These are phyloP conservation scores for Xylariaceae sp. DNA, from an alignment of 2,329 filamentous ascomycete genomes.

Conservation along the genomic window DNA sequence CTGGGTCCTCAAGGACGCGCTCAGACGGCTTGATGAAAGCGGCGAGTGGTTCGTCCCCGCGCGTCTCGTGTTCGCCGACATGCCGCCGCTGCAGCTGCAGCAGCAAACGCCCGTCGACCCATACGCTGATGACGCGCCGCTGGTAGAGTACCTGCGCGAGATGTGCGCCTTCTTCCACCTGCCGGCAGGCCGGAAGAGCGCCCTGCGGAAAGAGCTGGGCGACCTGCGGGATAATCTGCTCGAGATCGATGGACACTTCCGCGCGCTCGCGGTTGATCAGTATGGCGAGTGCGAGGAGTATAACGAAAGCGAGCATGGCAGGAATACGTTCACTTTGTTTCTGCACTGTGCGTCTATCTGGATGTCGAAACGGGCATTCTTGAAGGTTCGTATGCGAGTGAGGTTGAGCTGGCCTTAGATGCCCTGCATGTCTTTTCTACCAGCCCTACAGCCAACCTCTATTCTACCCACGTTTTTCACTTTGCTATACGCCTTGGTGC, in stretches of 20 bases:
- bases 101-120: constrained; percentile 2
- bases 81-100: background rate
- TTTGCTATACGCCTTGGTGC: background rate
- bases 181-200: background rate
- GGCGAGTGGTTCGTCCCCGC: constrained; percentile 5
- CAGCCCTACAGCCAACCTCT: background rate
- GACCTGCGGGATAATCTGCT: background rate
- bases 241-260: constrained; percentile 4
- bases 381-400: background rate
- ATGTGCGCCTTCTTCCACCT: constrained; percentile 3
- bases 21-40: background rate
- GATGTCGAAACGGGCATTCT: background rate
- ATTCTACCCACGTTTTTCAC: background rate
- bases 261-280: background rate
- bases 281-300: constrained; percentile 5
- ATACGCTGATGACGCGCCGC: background rate
- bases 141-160: constrained; percentile 7
- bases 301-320: background rate
- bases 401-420: no score
- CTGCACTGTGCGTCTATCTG: constrained; percentile 6
- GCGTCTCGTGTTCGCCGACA: constrained; percentile 13
- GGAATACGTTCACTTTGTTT: constrained; percentile 1
- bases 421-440: no score
- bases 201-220: background rate
- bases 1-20: constrained; percentile 20